Evolutionary conservation across 2,329 filamentous ascomycete species (phyloP).

Genomic region (Colletotrichum incanum): DNA sequence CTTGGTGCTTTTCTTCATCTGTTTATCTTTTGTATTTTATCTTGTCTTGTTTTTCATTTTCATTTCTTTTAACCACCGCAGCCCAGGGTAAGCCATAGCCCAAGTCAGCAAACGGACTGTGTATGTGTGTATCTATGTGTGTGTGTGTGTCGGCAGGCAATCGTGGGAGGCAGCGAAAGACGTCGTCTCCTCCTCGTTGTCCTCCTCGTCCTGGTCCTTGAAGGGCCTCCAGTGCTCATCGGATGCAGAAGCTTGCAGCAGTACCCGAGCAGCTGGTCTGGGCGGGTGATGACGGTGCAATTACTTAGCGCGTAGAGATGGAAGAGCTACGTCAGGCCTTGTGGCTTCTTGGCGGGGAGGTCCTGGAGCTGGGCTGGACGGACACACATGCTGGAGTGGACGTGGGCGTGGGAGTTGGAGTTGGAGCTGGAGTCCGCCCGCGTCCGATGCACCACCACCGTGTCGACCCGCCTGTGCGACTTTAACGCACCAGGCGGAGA

Average conservation of each 20-base stretch:
- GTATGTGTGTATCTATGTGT: not conserved
- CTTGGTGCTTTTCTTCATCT: not conserved
- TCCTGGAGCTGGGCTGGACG: conserved; percentile 8
- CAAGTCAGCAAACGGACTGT: not conserved
- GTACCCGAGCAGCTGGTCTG: conserved; percentile 8
- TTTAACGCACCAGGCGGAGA: not conserved
- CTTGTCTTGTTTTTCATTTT: not conserved
- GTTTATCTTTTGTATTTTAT: too few relatives aligned
- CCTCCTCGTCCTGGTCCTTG: not conserved
- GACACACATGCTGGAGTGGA: not conserved
- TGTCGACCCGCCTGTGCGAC: not conserved
- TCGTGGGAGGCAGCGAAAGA: not conserved
- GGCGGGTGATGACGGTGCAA: conserved; percentile 33
- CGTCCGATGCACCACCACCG: not conserved
- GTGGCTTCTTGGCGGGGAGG: conserved; percentile 19
- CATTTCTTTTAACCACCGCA: not conserved
- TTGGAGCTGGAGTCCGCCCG: conserved; percentile 2
- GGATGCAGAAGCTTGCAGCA: not conserved
- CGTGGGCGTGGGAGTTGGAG: too few relatives aligned
- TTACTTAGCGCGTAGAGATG: not conserved
- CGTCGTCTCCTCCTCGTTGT: not conserved
- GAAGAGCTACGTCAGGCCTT: conserved; percentile 34
- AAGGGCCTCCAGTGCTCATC: not conserved
- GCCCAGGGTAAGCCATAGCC: not conserved
- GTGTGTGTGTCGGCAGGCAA: not conserved